phyloP scores from a whole-genome alignment of 2,329 filamentous ascomycete genomes.

The Penicillium digitatum region DNA sequence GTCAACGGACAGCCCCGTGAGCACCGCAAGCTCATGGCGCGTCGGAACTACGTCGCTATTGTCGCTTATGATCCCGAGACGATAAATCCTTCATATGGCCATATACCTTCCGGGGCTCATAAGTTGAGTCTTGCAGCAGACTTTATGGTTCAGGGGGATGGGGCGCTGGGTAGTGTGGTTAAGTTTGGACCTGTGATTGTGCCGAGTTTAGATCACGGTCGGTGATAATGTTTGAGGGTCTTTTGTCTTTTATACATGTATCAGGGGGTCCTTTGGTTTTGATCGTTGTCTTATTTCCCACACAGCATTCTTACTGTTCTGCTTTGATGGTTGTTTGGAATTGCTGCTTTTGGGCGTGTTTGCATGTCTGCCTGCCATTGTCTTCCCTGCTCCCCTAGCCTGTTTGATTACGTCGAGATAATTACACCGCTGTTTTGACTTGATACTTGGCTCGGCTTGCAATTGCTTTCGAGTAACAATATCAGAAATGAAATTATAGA shows the following conservation, averaged over 20 bases:
- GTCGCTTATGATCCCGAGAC: constrained; percentile 91
- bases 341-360: constrained; percentile 3
- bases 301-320: constrained; percentile 1
- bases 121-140: constrained; percentile 87
- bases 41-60: constrained; percentile 87
- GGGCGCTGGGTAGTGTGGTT: constrained; percentile 72
- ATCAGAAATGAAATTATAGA: neutral
- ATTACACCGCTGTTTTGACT: neutral
- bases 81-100: constrained; percentile 49
- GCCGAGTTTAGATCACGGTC: constrained; percentile 74
- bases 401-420: neutral
- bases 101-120: constrained; percentile 22
- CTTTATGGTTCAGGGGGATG: constrained; percentile 94
- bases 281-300: neutral
- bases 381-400: neutral
- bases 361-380: neutral
- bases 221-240: constrained; percentile 38
- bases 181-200: constrained; percentile 98
- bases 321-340: constrained; percentile 1
- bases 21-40: constrained; percentile 85
- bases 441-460: neutral
- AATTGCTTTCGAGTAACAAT: neutral
- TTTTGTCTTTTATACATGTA: neutral
- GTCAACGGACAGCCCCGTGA: constrained; percentile 79
- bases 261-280: neutral